These are phyloP conservation scores for Raddia guianensis DNA, from an alignment of 176 grass and related monocot species.

Conservation along the genomic window DNA sequence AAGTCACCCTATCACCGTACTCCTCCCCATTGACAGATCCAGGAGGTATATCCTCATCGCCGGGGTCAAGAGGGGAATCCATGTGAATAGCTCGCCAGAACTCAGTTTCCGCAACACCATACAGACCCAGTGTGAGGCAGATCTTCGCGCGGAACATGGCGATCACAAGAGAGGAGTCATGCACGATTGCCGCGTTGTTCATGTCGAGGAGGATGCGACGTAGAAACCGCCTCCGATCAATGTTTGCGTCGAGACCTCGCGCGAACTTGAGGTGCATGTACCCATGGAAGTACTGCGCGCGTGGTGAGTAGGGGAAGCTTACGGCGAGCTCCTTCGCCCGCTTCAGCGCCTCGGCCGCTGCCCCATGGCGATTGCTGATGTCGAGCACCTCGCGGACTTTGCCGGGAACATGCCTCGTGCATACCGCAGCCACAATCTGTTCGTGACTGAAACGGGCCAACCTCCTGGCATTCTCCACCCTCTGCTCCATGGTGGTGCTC, in stretches of 20 bases:
- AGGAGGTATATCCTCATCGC: neutral
- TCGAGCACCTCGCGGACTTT: neutral
- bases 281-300: neutral
- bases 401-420: no score
- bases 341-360: neutral
- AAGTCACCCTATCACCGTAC: neutral
- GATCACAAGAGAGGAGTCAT: neutral
- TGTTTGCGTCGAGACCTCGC: neutral
- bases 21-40: neutral
- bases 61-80: neutral
- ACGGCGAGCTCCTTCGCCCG: neutral
- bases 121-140: neutral
- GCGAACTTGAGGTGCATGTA: neutral
- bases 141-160: neutral
- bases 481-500: neutral
- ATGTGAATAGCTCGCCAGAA: no score
- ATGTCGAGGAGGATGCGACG: neutral
- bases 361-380: neutral
- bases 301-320: neutral
- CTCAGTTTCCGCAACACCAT: no score
- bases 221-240: neutral
- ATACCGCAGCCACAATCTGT: no score
- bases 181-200: neutral
- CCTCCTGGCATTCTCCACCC: neutral
- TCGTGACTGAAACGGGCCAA: neutral